Conservation (phyloP, 1,139 yeast species). For the Pichia sp. region DNA sequence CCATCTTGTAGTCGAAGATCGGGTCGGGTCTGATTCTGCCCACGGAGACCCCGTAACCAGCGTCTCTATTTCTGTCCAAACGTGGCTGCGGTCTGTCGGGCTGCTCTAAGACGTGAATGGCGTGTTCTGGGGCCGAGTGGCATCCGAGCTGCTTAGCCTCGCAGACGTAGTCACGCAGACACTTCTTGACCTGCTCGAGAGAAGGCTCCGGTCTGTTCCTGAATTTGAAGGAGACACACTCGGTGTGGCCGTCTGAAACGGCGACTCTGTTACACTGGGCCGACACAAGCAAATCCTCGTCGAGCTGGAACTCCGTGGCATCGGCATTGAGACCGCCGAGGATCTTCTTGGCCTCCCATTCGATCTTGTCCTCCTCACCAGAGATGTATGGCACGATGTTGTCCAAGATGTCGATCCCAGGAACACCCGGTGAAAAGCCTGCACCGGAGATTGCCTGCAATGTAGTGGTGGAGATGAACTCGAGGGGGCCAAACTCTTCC, state of each 20-base stretch:
- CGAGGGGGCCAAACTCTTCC: slow-evolving; percentile 85
- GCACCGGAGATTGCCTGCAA: slow-evolving; percentile 98
- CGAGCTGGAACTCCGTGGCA: slow-evolving; percentile 57
- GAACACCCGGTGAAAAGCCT: slow-evolving; percentile 97
- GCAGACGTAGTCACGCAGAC: slow-evolving; percentile 71
- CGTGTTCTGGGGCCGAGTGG: slow-evolving; percentile 86
- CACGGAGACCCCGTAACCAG: slow-evolving; percentile 91
- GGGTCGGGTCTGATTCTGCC: slow-evolving; percentile 95
- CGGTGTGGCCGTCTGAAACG: slow-evolving; percentile 97
- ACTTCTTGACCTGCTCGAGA: slow-evolving; percentile 69
- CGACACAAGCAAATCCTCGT: slow-evolving; percentile 75
- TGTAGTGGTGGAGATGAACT: slow-evolving; percentile 82
- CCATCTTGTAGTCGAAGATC: slow-evolving; percentile 91
- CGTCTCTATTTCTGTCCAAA: slow-evolving; percentile 92
- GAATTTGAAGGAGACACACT: slow-evolving; percentile 84
- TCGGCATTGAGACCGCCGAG: slow-evolving; percentile 60
- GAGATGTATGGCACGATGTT: slow-evolving; percentile 91
- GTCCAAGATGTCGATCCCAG: slow-evolving; percentile 91
- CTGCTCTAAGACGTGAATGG: slow-evolving; percentile 89
- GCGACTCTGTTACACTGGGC: slow-evolving; percentile 98
- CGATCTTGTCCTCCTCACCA: slow-evolving; percentile 98
- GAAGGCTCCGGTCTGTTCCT: slow-evolving; percentile 81
- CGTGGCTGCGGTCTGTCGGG: slow-evolving; percentile 97
- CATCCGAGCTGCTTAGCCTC: slow-evolving; percentile 78
- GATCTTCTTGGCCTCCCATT: slow-evolving; percentile 96